Conservation (phyloP, 2,329 filamentous ascomycete species). For the Fusarium neocosmosporiellum region DNA sequence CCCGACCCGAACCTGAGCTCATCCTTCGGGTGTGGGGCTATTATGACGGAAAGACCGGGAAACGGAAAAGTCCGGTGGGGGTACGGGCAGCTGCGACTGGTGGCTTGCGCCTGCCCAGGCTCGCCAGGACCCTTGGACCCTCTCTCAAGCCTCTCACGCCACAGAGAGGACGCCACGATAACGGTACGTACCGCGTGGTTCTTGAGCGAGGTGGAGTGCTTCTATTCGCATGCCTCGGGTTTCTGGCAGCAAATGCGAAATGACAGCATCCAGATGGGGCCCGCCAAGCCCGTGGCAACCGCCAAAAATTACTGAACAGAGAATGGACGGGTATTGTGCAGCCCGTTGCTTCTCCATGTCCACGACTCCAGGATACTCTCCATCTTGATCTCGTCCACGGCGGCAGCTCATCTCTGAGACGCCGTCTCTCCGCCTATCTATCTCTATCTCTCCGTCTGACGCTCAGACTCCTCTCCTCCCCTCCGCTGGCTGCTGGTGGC, state of each 20-base stretch:
- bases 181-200: slow-evolving; percentile 11
- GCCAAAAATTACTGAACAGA: slow-evolving; percentile 13
- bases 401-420: slow-evolving; percentile 21
- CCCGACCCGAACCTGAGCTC: neutral
- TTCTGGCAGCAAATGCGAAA: slow-evolving; percentile 37
- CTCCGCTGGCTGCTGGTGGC: slow-evolving; percentile 18
- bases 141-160: slow-evolving; percentile 3
- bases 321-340: neutral
- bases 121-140: slow-evolving; percentile 1
- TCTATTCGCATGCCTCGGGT: slow-evolving; percentile 26
- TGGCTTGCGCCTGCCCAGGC: slow-evolving; percentile 20
- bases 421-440: slow-evolving; percentile 7
- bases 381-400: neutral
- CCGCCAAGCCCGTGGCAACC: slow-evolving; percentile 40
- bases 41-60: slow-evolving; percentile 21
- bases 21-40: neutral
- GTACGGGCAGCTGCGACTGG: slow-evolving; percentile 4
- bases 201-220: slow-evolving; percentile 6
- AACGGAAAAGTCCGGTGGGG: slow-evolving; percentile 18
- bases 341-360: neutral
- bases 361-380: slow-evolving; percentile 1
- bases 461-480: neutral
- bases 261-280: slow-evolving; percentile 40
- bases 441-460: neutral
- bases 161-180: slow-evolving; percentile 1